A percentile compares a stretch with the other conserved stretches of the same genome.
These are phyloP conservation scores for Ophiocordyceps camponoti-leonardi DNA, from an alignment of 2,329 filamentous ascomycete genomes.

Conservation along the genomic window DNA sequence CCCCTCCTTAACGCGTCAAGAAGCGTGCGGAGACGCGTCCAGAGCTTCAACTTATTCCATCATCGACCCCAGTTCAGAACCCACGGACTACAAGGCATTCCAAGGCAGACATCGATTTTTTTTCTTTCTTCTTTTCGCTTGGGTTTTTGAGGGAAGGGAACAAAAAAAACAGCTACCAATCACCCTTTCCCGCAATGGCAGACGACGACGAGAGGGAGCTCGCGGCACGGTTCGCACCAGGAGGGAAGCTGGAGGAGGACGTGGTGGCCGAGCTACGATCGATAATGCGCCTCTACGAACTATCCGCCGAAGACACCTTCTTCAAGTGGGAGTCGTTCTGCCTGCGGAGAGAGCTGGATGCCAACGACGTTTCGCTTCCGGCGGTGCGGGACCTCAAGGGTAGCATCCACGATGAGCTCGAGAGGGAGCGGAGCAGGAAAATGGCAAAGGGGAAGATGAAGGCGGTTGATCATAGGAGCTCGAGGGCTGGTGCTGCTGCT, in stretches of 20 bases:
- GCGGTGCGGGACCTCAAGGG: constrained; percentile 68
- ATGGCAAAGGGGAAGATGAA: constrained; percentile 52
- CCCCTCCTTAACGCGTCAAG: too few species aligned
- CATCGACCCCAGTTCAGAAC: too few species aligned
- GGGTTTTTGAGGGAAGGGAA: too few species aligned
- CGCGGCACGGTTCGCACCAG: constrained; percentile 17
- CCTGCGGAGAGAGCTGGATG: constrained; percentile 79
- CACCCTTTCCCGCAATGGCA: constrained; percentile 17
- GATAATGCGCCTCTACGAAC: constrained; percentile 67
- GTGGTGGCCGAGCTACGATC: constrained; percentile 68
- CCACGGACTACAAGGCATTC: too few species aligned
- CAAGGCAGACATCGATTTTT: too few species aligned
- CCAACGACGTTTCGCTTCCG: constrained; percentile 49
- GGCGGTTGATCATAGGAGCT: constrained; percentile 39
- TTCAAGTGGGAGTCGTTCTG: constrained; percentile 99
- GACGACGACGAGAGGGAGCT: constrained; percentile 15
- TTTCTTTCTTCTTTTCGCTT: too few species aligned
- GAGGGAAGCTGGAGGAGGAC: constrained; percentile 49
- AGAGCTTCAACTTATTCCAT: too few species aligned
- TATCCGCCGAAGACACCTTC: constrained; percentile 73
- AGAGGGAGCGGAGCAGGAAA: constrained; percentile 50
- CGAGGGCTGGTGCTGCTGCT: constrained; percentile 19
- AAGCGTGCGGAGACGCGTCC: too few species aligned
- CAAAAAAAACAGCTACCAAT: too few species aligned
- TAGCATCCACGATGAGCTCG: constrained; percentile 67